A percentile compares a stretch with the other conserved stretches of the same genome.
Conservation (phyloP, 352 stramenopile species). For the Pythium diclinum region DNA sequence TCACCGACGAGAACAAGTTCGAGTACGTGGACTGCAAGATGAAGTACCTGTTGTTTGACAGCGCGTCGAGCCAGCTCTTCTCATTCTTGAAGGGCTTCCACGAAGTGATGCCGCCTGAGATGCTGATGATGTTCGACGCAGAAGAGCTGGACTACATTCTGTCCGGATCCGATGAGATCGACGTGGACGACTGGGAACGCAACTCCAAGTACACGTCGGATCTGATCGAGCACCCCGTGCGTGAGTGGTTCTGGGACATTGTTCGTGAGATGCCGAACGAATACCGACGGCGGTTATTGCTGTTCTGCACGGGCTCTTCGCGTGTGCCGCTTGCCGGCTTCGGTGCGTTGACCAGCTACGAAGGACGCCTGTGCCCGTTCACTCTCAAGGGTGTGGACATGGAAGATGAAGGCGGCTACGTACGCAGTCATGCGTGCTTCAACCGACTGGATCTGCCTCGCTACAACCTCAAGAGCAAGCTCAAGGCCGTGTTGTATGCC, state of each 20-base stretch:
- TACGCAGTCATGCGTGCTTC: conserved; percentile 80
- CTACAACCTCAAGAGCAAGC: conserved; percentile 89
- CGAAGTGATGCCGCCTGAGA: conserved; percentile 89
- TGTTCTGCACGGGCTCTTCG: conserved; percentile 68
- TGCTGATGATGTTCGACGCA: conserved; percentile 93
- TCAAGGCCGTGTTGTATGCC: conserved; percentile 68
- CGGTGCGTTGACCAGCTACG: conserved; percentile 51
- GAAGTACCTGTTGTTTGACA: conserved; percentile 91
- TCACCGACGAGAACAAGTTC: conserved; percentile 94
- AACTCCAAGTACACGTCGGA: conserved; percentile 53
- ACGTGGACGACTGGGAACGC: conserved; percentile 90
- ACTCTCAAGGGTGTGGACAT: conserved; percentile 45
- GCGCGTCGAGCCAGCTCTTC: conserved; percentile 85
- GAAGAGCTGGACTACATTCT: conserved; percentile 92
- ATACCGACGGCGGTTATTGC: conserved; percentile 50
- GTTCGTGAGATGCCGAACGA: conserved; percentile 74
- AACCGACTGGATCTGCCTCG: conserved; percentile 94
- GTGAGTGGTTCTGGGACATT: conserved; percentile 55
- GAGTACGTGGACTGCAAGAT: conserved; percentile 92
- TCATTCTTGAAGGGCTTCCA: conserved; percentile 93
- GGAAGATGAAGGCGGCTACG: conserved; percentile 29
- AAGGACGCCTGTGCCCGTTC: conserved; percentile 56
- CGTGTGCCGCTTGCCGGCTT: conserved; percentile 61
- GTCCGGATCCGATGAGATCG: conserved; percentile 87
- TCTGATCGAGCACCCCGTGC: conserved; percentile 8